A percentile compares a stretch with the other conserved stretches of the same genome.
phyloP scores from a whole-genome alignment of 2,329 filamentous ascomycete genomes.

The Cladosporium oxysporum region DNA sequence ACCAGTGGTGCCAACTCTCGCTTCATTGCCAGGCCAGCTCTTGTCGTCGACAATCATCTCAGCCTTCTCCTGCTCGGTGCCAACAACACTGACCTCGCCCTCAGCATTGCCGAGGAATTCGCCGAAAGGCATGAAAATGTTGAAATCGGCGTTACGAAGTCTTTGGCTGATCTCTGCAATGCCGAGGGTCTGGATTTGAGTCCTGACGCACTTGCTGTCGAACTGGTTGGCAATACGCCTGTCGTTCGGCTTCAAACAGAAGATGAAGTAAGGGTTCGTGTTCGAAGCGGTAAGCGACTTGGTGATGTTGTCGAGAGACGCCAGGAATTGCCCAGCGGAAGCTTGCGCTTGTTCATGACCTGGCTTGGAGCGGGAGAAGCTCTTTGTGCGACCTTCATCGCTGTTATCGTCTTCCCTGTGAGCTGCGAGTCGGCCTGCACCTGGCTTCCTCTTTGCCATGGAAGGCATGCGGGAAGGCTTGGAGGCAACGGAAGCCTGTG shows the following conservation, averaged over 20 bases:
- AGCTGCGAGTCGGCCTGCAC: conserved; percentile 50
- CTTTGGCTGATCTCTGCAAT: conserved; percentile 97
- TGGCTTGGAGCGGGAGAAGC: conserved; percentile 41
- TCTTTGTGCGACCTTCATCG: conserved; percentile 41
- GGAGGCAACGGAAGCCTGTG: conserved; percentile 94
- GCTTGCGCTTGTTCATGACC: conserved; percentile 67
- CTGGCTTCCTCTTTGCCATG: conserved; percentile 79
- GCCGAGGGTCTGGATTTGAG: conserved; percentile 91
- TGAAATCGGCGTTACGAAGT: conserved; percentile 90
- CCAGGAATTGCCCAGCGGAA: conserved; percentile 87
- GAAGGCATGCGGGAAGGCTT: conserved; percentile 91
- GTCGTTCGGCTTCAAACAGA: conserved; percentile 97
- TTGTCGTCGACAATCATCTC: conserved; percentile 90
- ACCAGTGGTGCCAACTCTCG: conserved; percentile 85
- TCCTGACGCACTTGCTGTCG: conserved; percentile 95
- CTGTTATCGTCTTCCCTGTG: conserved; percentile 48
- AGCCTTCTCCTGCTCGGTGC: conserved; percentile 87
- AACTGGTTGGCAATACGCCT: conserved; percentile 97
- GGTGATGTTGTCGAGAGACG: conserved; percentile 85
- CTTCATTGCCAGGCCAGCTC: conserved; percentile 90
- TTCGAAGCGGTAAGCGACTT: conserved; percentile 79
- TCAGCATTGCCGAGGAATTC: conserved; percentile 92
- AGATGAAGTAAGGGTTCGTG: conserved; percentile 93
- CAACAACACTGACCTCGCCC: conserved; percentile 79
- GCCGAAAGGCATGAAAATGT: conserved; percentile 89